Base-by-base conservation (phyloP, 139 green algal genomes). In the Klebsormidium nitens region DNA sequence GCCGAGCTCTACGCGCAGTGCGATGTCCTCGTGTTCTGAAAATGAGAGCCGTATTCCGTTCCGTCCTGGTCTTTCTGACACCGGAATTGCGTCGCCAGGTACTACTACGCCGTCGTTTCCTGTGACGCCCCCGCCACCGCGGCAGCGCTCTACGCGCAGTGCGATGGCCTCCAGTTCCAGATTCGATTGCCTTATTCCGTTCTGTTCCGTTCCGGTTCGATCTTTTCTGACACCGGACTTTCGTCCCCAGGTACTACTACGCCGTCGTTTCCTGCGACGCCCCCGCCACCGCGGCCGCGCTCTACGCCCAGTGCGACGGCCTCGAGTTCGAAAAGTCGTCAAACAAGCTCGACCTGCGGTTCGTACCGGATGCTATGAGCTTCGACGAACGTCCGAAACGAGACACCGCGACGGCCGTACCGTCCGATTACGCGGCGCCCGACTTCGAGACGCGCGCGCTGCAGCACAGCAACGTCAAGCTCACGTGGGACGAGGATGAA, bases 401-500 rank as follows among this genome's bases (percentile, higher is more conserved):
- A 26, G 78, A 84, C 34, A 28, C 52, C 23, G 69, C 66, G 17
- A 72, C 57, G 8, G 58, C 79, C 28, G 69, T 76, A n/a, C 90
- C 91, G 0, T 3, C 66, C 17, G 87, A 85, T 49, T 97, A 97
- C 74, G 57, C 73, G 42, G 80, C 91, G 8, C 89, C 92, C 0
- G 66, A 84, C 3, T 87, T 89, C 64, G 83, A 90, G 75, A 90
- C 83, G 29, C 74, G 74, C 17, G 88, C 87, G 34, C 83, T 97
- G 71, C 87, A 95, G 84, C 88, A 96, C 87, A 96, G 88, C 5
- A 87, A 87, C 58, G 87, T 91, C 55, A 87, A 90, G 72, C 88
- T 97, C 48, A 91, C 89, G 0, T 97, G 92, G 92, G 92, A 97
- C 47, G 89, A 84, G 5, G 88, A 89, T 31, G 91, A 96, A 49